Base-by-base conservation (phyloP, 2,329 filamentous ascomycete species). In the Sclerotinia subarctica region DNA sequence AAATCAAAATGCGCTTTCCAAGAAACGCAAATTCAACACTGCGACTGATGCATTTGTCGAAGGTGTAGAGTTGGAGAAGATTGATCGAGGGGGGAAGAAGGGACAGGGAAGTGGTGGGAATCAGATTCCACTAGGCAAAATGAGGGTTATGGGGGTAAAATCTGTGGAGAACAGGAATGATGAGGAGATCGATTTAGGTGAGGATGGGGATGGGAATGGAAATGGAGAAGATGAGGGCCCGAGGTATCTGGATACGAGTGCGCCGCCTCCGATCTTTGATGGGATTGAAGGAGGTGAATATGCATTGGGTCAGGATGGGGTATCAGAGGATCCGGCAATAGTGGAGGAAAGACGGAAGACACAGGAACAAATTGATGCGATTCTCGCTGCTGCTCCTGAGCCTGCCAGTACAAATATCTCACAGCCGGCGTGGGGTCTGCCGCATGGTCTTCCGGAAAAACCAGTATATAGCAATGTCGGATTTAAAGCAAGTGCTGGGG, bases 21-120 rank as follows among this genome's bases (percentile, higher is more conserved):
- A 90, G 77, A 90, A 90, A 77, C 85, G 90, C 70, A 89, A 88
- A 75, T 89, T 86, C 78, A 87, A 90, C 74, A 81, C 84, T 24
- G 79, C 81, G 38, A 80, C 79, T 62, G 86, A 86, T 73, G 84
- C 83, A 49, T 81, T 83, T 67, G 78, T 83, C 56, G 78, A 79
- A 64, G 77, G 75, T 21, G 76, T 72, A 73, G 78, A 72, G 66
- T 74, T 75, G 66, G 75, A 69, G 21, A 70, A 70, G 19, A 35
- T 77, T 2, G 74, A 78, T 68, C 71, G 72, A 26, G 76, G 76
- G 60, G 76, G 76, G 0, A 77, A 74, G 70, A 78, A 75, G 51
- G 76, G 76, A 7, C 72, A 74, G 35, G 75, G 73, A 8, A 76
- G 75, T 72, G 76, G 76, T 71, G 74, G 77, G 26, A 74, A 71